These are phyloP conservation scores for Antitrichia curtipendula DNA, from an alignment of 225 moss, liverwort and hornwort genomes.

Conservation along the genomic window DNA sequence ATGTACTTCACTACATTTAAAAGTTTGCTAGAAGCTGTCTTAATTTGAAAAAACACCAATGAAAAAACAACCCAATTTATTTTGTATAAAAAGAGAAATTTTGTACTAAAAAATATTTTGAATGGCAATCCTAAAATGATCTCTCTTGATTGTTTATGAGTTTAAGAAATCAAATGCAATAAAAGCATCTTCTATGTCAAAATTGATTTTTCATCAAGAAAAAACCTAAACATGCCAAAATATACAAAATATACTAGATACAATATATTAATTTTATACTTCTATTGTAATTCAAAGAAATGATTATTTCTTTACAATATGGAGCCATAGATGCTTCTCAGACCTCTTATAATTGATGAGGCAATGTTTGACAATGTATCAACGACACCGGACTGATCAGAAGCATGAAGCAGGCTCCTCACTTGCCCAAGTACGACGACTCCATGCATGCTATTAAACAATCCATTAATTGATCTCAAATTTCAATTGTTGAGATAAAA, in stretches of 20 bases:
- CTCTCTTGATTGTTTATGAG: not conserved
- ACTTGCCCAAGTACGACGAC: too few species aligned
- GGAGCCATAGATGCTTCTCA: not conserved
- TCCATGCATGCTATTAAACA: too few species aligned
- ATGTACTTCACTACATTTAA: not conserved
- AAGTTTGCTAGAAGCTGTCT: not conserved
- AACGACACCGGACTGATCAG: too few species aligned
- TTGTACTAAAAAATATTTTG: not conserved
- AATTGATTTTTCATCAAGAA: not conserved
- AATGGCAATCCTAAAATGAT: not conserved
- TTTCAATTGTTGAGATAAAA: too few species aligned
- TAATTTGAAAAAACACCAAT: not conserved
- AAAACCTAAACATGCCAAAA: not conserved
- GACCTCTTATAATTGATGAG: not conserved
- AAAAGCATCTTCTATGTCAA: not conserved
- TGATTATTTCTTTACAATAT: not conserved
- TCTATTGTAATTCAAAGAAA: not conserved
- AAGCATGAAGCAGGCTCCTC: too few species aligned
- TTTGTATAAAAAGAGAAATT: not conserved
- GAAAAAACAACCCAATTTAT: not conserved
- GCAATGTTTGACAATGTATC: too few species aligned
- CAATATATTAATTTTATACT: not conserved
- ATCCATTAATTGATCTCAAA: too few species aligned
- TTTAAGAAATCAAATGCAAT: not conserved
- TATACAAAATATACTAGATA: too few species aligned